Percentiles rank a stretch among this genome's conserved stretches.
Evolutionary conservation across 257 asterid species (phyloP).

Genomic region (Apocynum venetum): DNA sequence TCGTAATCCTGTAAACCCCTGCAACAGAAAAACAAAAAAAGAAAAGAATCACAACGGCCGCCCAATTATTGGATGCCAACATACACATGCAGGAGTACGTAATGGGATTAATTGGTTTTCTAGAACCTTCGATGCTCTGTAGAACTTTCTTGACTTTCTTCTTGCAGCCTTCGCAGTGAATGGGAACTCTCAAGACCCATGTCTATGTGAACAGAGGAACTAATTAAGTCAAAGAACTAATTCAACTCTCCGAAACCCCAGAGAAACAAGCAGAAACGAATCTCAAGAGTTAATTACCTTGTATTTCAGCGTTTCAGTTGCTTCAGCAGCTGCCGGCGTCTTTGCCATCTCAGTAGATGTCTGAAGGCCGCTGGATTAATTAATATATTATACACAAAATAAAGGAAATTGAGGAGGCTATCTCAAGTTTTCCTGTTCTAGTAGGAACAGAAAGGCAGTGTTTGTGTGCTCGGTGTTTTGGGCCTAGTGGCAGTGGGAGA

Average conservation of each 20-base stretch:
- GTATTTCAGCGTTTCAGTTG: conserved; percentile 43
- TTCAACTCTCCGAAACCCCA: neutral
- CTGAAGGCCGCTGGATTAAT: neutral
- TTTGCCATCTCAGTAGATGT: conserved; percentile 36
- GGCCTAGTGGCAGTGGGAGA: no score
- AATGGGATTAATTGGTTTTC: no score
- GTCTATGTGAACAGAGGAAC: conserved; percentile 32
- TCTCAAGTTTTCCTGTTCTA: no score
- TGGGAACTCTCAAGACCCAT: conserved; percentile 63
- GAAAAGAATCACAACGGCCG: neutral
- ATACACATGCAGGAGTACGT: no score
- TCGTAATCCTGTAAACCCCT: conserved; percentile 59
- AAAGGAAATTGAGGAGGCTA: no score
- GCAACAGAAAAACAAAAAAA: neutral
- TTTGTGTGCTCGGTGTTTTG: no score
- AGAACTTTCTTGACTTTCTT: conserved; percentile 71
- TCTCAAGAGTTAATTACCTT: conserved; percentile 19
- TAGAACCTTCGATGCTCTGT: conserved; percentile 54
- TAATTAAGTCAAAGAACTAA: neutral
- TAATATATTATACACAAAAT: no score
- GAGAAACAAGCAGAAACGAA: no score
- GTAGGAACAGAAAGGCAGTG: no score
- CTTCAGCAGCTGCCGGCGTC: conserved; percentile 26
- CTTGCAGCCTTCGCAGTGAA: conserved; percentile 73
- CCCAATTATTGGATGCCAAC: no score